A percentile compares a stretch with the other conserved stretches of the same genome.
phyloP scores from a whole-genome alignment of 306 rosid species.

The Hippophae tibetana region DNA sequence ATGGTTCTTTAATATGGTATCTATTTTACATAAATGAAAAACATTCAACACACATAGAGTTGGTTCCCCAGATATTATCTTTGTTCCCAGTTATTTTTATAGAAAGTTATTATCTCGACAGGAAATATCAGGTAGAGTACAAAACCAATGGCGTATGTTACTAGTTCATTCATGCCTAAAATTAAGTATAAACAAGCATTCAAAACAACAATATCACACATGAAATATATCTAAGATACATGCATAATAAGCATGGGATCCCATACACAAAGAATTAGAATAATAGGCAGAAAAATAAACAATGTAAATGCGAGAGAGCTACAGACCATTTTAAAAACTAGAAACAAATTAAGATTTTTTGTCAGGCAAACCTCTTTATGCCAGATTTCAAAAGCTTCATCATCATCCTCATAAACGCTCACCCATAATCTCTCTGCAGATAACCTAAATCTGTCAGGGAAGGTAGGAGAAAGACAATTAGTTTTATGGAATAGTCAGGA shows the following conservation, averaged over 20 bases:
- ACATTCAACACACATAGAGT: background rate
- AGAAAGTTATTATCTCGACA: background rate
- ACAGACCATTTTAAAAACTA: background rate
- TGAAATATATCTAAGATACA: background rate
- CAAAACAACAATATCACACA: too few species aligned
- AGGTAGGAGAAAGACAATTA: slow-evolving; percentile 7
- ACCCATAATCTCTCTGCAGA: slow-evolving; percentile 70
- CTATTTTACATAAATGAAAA: background rate
- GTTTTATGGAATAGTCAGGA: slow-evolving; percentile 1
- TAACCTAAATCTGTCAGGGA: slow-evolving; percentile 55
- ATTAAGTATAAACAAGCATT: too few species aligned
- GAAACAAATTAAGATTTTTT: slow-evolving; percentile 3
- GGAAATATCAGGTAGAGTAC: too few species aligned
- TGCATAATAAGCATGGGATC: background rate
- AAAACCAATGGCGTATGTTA: too few species aligned
- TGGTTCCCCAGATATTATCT: background rate
- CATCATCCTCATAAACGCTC: slow-evolving; percentile 73
- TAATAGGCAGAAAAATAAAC: background rate
- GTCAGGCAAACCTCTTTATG: slow-evolving; percentile 47
- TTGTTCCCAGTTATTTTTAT: background rate
- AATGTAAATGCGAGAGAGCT: background rate
- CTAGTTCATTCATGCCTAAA: too few species aligned
- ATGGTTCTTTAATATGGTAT: background rate
- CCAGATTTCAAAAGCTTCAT: slow-evolving; percentile 76
- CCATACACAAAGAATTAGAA: background rate